Evolutionary conservation across 2,329 filamentous ascomycete genomes (phyloP), one percentile per base, ranked within the genome.

Genomic region (Trichoderma koningii): DNA sequence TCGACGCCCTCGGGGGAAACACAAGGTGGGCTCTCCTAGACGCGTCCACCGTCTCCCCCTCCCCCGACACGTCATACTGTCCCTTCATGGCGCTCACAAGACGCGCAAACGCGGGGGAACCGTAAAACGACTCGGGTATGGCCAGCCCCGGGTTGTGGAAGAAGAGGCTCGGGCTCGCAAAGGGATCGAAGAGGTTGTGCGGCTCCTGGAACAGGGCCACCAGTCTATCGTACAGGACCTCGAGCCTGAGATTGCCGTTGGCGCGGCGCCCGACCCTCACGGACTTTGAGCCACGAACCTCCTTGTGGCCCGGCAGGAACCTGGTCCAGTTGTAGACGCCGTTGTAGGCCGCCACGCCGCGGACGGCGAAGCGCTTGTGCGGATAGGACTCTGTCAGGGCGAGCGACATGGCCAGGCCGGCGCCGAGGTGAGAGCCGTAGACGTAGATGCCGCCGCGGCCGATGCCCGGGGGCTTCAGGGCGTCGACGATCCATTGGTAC

Each of bases 251-350:
- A 12, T 66, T 69, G 5, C 64, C 64, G 5, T 69, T 60, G 10
- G 70, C 59, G 9, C 70, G 63, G 9, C 15, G 34, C 30, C 21
- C 45, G 44, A 51, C 60, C 9, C 21, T 28, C 42, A 34, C 23
- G 12, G 44, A 65, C 59, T 69, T 72, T 17, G 48, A 61, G 14
- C 55, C 64, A 69, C 85, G 80, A 66, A 80, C 73, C 7, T 77
- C 73, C 7, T 77, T 78, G 65, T 87, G 83, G 67, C 83, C 80
- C 0, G 83, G 82, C 12, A 86, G 78, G 66, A 87, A 85, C 72
- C 79, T 83, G 64, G 85, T 86, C 87, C 86, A 89, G 75, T 89
- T 83, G 75, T 86, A 89, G 65, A 89, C 80, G 48, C 85, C 86
- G 68, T 89, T 86, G 73, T 83, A 83, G 7, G 81, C 80, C 17